Evolutionary conservation across 441 rosid species (phyloP).

Genomic region (Jatropha podagrica): DNA sequence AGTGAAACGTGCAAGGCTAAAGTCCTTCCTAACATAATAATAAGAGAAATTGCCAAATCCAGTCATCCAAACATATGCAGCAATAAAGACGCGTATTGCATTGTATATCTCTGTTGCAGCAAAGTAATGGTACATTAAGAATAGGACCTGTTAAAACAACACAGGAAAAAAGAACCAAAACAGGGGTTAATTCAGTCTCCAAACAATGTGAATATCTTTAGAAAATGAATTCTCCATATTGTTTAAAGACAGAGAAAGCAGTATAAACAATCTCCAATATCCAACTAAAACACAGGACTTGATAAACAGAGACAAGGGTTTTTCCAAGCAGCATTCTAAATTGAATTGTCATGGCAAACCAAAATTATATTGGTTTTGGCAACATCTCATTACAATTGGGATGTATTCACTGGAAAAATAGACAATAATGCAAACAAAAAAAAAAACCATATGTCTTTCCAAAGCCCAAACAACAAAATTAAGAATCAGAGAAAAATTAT

Average conservation of each 20-base stretch:
- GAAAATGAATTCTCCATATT: background rate
- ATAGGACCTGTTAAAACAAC: constrained; percentile 64
- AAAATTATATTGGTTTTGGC: background rate
- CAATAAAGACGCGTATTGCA: constrained; percentile 92
- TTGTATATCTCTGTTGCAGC: constrained; percentile 95
- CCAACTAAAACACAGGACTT: constrained; percentile 1
- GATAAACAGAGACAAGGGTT: background rate
- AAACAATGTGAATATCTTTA: background rate
- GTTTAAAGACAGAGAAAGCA: background rate
- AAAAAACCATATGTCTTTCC: background rate
- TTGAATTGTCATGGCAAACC: constrained; percentile 8
- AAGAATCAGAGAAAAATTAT: background rate
- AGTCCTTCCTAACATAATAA: constrained; percentile 93
- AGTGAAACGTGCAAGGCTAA: constrained; percentile 84
- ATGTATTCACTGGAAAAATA: background rate
- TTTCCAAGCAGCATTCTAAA: background rate
- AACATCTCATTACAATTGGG: background rate
- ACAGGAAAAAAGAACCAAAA: constrained; percentile 6
- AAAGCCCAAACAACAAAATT: background rate
- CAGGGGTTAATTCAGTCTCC: constrained; percentile 2
- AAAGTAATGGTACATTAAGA: constrained; percentile 97
- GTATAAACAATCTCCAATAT: background rate
- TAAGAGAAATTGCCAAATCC: constrained; percentile 99
- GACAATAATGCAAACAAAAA: background rate
- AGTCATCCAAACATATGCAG: constrained; percentile 99